Base-by-base conservation (phyloP, 805 yeast genomes). In the Saturnispora bothae region DNA sequence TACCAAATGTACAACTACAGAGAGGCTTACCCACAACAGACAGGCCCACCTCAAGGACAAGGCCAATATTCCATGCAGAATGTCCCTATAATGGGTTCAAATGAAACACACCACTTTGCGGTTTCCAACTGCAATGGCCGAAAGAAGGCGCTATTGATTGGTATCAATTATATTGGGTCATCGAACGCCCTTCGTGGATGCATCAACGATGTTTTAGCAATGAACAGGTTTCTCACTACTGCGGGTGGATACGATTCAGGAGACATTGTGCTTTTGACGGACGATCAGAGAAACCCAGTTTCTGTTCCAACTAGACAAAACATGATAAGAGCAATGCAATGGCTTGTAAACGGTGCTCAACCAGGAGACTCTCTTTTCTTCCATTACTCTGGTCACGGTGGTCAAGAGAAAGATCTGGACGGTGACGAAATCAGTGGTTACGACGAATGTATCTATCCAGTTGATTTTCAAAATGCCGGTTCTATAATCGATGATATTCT, bases 381-480 rank as follows among this genome's bases (percentile, higher is more conserved):
- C 67, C 94, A 84, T 55, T 83, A 78, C 53, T 80, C 92, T 0
- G 92, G 95, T 6, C 95, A 84, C 53, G 95, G 95, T 22, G 85
- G 92, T 2, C 81, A 76, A 51, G 72, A 76, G 4, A 59, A 64
- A 33, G 94, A 83, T 54, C 52, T 61, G 23, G 63, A 60, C 40
- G 64, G 64, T 19, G 63, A 59, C 38, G 64, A 60, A 38, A 50
- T 44, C 2, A 59, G 54, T 41, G 65, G 64, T n/a, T 48, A 36
- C 39, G 65, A 59, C 41, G 63, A 59, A 49, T 54, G 60, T 36
- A 58, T 59, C 31, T 59, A 59, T 43, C 64, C 64, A 13, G 60
- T 59, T 13, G 65, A 59, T 45, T 83, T 76, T 53, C 71, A 80
- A 56, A 57, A 56, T 5, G 65, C 68, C 3, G 94, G 94, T 2